These are phyloP conservation scores for Penicillium canescens DNA, from an alignment of 495 filamentous ascomycete genomes.

Conservation along the genomic window DNA sequence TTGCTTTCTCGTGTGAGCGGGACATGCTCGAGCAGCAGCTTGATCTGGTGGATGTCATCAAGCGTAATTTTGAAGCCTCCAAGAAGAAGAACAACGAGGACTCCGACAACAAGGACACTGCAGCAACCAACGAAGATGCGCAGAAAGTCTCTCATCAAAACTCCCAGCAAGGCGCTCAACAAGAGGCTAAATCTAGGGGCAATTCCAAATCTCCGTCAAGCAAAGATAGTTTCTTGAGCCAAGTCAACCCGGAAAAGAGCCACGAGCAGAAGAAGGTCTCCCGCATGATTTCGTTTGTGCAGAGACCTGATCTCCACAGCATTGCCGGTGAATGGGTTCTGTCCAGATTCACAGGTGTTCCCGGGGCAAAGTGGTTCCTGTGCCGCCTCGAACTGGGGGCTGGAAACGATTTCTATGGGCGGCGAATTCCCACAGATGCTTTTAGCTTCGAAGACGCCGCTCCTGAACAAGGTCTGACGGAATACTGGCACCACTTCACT, in stretches of 20 bases:
- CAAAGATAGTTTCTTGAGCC: neutral
- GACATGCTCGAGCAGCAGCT: conserved; percentile 10
- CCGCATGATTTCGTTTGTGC: conserved; percentile 43
- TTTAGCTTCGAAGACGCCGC: conserved; percentile 19
- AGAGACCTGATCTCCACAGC: conserved; percentile 33
- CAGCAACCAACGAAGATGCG: no score
- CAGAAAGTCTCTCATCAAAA: no score
- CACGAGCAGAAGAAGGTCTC: conserved; percentile 31
- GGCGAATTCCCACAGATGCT: conserved; percentile 12
- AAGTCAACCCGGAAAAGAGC: neutral
- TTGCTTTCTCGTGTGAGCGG: conserved; percentile 15
- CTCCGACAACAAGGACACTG: no score
- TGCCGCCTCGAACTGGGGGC: conserved; percentile 40
- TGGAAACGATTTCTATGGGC: conserved; percentile 10
- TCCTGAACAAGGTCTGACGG: conserved; percentile 16
- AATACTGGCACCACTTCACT: conserved; percentile 19
- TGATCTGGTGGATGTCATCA: conserved; percentile 16
- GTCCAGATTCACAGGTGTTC: conserved; percentile 40
- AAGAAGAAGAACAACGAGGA: no score
- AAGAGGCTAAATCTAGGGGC: no score
- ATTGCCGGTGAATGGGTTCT: conserved; percentile 52
- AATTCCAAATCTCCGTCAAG: neutral
- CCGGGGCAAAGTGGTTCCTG: conserved; percentile 48
- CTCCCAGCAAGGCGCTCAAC: no score
- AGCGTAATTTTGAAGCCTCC: neutral